Conservation (phyloP, 192 early-diverging fungal genomes). For the Diversispora epigaea region DNA sequence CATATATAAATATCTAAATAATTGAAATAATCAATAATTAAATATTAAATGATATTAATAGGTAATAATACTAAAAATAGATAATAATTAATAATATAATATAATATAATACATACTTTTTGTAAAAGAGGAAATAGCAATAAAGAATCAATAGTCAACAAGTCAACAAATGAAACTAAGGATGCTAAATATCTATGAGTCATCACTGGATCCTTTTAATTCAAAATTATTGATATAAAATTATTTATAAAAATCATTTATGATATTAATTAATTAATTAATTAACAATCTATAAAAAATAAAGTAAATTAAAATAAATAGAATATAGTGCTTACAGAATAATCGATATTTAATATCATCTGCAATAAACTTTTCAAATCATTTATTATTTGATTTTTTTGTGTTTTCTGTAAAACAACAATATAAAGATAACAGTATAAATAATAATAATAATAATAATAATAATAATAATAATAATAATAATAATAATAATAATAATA, state of each 20-base stretch:
- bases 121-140: conserved; percentile 15
- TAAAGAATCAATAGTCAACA: background rate
- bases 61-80: background rate
- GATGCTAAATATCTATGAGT: background rate
- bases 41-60: background rate
- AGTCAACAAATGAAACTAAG: background rate
- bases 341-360: background rate
- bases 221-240: too few relatives aligned
- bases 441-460: too few relatives aligned
- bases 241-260: background rate
- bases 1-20: conserved; percentile 9
- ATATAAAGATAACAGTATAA: background rate
- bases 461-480: too few relatives aligned
- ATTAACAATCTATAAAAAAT: background rate
- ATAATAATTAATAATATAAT: background rate
- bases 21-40: background rate
- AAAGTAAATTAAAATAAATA: background rate
- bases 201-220: background rate
- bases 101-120: background rate
- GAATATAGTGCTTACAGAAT: background rate
- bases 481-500: too few relatives aligned
- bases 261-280: background rate
- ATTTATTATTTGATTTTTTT: background rate
- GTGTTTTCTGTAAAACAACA: background rate
- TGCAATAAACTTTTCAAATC: conserved; percentile 10